Evolutionary conservation across 257 asterid genomes (phyloP), one percentile per base, ranked within the genome.

Genomic region (Plantago elongata): DNA sequence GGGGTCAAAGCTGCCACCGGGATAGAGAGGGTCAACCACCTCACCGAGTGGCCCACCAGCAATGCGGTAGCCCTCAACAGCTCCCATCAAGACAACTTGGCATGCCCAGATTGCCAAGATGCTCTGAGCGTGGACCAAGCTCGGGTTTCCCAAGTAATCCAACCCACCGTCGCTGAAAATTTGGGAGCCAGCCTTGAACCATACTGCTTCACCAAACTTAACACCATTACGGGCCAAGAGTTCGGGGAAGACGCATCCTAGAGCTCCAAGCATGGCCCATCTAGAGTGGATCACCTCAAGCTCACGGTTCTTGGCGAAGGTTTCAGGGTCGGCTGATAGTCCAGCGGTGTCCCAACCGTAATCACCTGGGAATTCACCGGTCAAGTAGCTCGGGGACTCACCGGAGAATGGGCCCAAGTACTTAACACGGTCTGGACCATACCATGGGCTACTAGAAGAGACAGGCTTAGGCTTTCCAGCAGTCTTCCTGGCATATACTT

Each of bases 301-400:
- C 59, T 54, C 59, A 27, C 59, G 59, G 59, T 54, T 54, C 59
- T 54, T 54, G 4, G 59, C 59, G n/a, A 54, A 54, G 1, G 59
- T 54, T 40, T 54, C 59, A 11, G 59, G 59, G 42, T 54, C 59
- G 13, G 59, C 59, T 27, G 59, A 54, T n/a, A 54, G 59, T 54
- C 59, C 59, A 54, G 59, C 59, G 18, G 59, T 54, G 59, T 54
- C 59, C 59, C 59, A 54, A 54, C 59, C 59, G 16, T 54, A 54
- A 40, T 54, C 59, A 27, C 59, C 59, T 11, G 59, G 43, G 43
- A 54, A 54, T 29, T 54, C 59, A 29, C 59, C 59, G 13, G 59
- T 54, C 43, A 54, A 18, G 59, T 54, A 54, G 59, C 40, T 54
- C 12, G 59, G 59, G 17, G 59, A 37, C 9, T 54, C 59, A 4